These are phyloP conservation scores for Saccharomycopsis fodiens DNA, from an alignment of 805 yeast species.

Conservation along the genomic window DNA sequence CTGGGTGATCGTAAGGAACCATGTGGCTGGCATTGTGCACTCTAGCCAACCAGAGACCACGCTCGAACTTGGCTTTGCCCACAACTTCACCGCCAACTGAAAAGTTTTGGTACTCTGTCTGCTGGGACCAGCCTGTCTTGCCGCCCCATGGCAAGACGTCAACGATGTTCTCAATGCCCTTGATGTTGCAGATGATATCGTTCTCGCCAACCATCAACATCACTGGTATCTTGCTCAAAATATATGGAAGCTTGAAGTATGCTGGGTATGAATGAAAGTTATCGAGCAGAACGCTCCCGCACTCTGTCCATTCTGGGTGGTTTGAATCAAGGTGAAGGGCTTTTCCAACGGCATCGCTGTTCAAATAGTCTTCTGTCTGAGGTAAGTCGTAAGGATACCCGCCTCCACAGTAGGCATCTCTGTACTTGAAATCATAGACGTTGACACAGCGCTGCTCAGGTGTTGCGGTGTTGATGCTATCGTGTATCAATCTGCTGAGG, in stretches of 20 bases:
- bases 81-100: slow-evolving; percentile 34
- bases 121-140: slow-evolving; percentile 27
- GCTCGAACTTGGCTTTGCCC: slow-evolving; percentile 45
- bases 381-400: slow-evolving; percentile 62
- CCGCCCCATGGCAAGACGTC: slow-evolving; percentile 39
- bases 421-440: slow-evolving; percentile 58
- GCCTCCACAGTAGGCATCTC: slow-evolving; percentile 55
- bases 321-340: slow-evolving; percentile 36
- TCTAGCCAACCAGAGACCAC: slow-evolving; percentile 69
- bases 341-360: slow-evolving; percentile 35
- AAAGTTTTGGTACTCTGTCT: slow-evolving; percentile 34
- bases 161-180: slow-evolving; percentile 55
- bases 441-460: slow-evolving; percentile 34
- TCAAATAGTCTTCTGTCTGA: slow-evolving; percentile 43
- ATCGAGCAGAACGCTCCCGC: slow-evolving; percentile 41
- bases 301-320: slow-evolving; percentile 52
- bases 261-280: slow-evolving; percentile 42
- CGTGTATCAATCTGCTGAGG: slow-evolving; percentile 6
- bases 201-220: slow-evolving; percentile 62
- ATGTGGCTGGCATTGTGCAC: slow-evolving; percentile 80
- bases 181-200: slow-evolving; percentile 64
- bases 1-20: slow-evolving; percentile 84
- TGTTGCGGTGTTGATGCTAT: slow-evolving; percentile 9
- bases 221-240: slow-evolving; percentile 43
- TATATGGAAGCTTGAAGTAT: slow-evolving; percentile 43